Conservation (phyloP, 208 protist species). For the Angomonas desouzai region DNA sequence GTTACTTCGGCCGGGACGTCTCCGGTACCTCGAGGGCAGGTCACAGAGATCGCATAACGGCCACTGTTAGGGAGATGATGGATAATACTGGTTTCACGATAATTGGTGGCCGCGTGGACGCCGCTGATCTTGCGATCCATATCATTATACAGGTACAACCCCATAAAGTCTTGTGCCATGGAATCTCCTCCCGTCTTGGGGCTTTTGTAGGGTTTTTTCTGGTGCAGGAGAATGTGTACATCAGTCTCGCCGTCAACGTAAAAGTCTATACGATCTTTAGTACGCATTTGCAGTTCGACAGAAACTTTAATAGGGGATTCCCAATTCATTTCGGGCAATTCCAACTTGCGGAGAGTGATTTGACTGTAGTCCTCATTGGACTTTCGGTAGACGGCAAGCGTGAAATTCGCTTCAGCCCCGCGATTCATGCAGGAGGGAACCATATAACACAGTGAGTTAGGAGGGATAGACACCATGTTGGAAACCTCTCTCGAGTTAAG, state of each 20-base stretch:
- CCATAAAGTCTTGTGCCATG: constrained; percentile 51
- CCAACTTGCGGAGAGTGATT: constrained; percentile 36
- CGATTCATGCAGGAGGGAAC: constrained; percentile 38
- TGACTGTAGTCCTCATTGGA: constrained; percentile 24
- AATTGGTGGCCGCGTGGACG: constrained; percentile 50
- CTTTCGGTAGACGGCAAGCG: constrained; percentile 34
- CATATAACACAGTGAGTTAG: constrained; percentile 46
- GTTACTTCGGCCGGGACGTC: constrained; percentile 27
- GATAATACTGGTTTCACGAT: constrained; percentile 49
- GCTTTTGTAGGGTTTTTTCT: constrained; percentile 37
- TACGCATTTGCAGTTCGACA: constrained; percentile 32
- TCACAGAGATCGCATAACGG: constrained; percentile 46
- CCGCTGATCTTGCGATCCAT: constrained; percentile 36
- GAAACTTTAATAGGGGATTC: constrained; percentile 27
- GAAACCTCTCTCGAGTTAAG: constrained; percentile 48
- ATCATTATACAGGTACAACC: constrained; percentile 53
- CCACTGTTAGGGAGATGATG: constrained; percentile 33
- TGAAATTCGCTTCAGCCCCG: constrained; percentile 30
- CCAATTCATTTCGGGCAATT: constrained; percentile 37
- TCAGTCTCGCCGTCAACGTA: constrained; percentile 43
- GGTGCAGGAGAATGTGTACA: constrained; percentile 45
- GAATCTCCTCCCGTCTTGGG: constrained; percentile 36
- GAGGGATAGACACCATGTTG: constrained; percentile 34
- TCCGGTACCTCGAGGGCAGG: constrained; percentile 38
- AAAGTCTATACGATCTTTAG: constrained; percentile 56